Evolutionary conservation across 108 stramenopile species (phyloP).

Genomic region (Nitzschia sp.): DNA sequence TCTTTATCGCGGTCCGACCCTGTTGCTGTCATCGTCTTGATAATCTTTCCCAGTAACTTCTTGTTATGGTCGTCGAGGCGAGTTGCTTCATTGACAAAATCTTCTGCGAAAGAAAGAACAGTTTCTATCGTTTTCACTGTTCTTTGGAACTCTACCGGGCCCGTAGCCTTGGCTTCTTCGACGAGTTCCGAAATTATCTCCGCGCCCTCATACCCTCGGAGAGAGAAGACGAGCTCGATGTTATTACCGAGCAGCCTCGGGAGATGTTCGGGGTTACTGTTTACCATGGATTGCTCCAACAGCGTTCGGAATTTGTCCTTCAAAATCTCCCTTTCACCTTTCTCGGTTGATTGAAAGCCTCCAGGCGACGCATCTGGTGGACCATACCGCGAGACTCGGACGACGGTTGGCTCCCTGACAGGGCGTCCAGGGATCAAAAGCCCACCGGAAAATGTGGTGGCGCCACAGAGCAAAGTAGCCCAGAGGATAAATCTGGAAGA

Average conservation of each 20-base stretch:
- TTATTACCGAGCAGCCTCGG: slow-evolving; percentile 40
- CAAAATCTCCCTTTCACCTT: background rate
- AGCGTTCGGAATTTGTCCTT: slow-evolving; percentile 19
- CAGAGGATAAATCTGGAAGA: too few relatives aligned
- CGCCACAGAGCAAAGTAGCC: too few relatives aligned
- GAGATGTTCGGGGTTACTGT: slow-evolving; percentile 25
- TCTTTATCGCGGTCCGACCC: slow-evolving; percentile 36
- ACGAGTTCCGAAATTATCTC: slow-evolving; percentile 29
- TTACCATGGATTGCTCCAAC: slow-evolving; percentile 15
- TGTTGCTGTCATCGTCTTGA: slow-evolving; percentile 49
- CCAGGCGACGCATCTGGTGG: background rate
- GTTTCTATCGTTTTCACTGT: slow-evolving; percentile 45
- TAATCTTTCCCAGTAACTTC: slow-evolving; percentile 67
- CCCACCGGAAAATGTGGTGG: background rate
- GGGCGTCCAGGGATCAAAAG: background rate
- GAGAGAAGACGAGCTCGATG: slow-evolving; percentile 35
- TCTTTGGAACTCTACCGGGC: background rate
- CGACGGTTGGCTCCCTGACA: background rate
- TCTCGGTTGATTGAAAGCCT: background rate
- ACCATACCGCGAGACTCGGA: slow-evolving; percentile 7
- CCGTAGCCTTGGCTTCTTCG: slow-evolving; percentile 27
- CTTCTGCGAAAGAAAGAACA: slow-evolving; percentile 69
- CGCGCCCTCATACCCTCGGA: slow-evolving; percentile 32
- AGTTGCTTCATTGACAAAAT: slow-evolving; percentile 59
- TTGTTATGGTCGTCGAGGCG: slow-evolving; percentile 59